Conservation (phyloP, 805 yeast species). For the Candida ascalaphidarum region DNA sequence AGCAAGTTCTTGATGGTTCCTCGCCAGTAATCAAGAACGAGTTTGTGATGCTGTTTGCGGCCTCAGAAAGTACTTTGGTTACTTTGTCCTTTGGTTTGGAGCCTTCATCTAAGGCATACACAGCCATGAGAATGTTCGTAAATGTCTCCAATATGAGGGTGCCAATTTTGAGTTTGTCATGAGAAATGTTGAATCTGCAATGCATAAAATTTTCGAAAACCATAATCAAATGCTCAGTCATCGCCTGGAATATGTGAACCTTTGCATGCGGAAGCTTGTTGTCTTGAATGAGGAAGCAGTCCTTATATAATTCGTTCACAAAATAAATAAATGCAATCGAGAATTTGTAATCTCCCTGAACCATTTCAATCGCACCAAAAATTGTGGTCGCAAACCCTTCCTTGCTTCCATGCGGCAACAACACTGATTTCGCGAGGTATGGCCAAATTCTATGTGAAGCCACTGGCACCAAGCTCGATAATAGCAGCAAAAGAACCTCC, state of each 20-base stretch:
- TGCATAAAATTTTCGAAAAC: constrained; percentile 66
- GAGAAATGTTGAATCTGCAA: constrained; percentile 54
- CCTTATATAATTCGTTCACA: constrained; percentile 42
- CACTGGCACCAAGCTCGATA: constrained; percentile 38
- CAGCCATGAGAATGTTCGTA: constrained; percentile 41
- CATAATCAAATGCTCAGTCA: constrained; percentile 49
- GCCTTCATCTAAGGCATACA: constrained; percentile 45
- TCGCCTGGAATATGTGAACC: no score
- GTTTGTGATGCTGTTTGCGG: constrained; percentile 43
- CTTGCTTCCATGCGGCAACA: constrained; percentile 50
- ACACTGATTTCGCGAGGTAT: constrained; percentile 55
- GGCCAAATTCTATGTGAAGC: constrained; percentile 74
- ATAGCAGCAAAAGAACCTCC: constrained; percentile 38
- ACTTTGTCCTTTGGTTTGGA: constrained; percentile 23
- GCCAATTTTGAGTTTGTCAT: constrained; percentile 58
- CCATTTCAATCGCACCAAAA: constrained; percentile 66
- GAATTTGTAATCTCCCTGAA: constrained; percentile 57
- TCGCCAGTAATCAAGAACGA: constrained; percentile 47
- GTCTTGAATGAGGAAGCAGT: constrained; percentile 43
- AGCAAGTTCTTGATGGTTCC: constrained; percentile 43
- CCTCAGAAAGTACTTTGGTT: constrained; percentile 40
- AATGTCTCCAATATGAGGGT: constrained; percentile 45
- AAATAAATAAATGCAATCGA: constrained; percentile 54
- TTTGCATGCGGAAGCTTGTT: no score
- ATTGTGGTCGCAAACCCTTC: constrained; percentile 58